Base-by-base conservation (phyloP, 306 rosid genomes). In the Hippophae gyantsensis region DNA sequence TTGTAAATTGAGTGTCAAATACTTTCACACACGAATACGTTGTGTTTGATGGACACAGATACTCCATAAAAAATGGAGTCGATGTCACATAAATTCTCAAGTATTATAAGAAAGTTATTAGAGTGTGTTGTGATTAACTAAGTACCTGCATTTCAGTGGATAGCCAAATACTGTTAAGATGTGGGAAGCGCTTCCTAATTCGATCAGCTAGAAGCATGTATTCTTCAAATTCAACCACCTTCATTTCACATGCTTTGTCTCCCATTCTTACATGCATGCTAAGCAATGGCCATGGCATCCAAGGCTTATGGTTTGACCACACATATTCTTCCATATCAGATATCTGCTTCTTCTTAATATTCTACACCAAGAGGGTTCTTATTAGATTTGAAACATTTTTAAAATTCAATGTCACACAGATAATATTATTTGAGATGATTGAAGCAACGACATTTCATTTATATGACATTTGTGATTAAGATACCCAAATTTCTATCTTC, bases 241-340 rank as follows among this genome's bases (percentile, higher is more conserved):
- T 86, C 99, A 92, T 85, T 83, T 92, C 99, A 13, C 83, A 77
- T 52, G 95, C 95, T 72, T 89, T 85, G 72, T 89, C 97, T 69
- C 94, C 95, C 94, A 82, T 86, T 72, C 97, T 84, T 32, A 89
- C 93, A 65, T 89, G 97, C 84, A 89, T 71, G 76, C 94, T 89
- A 47, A 86, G 78, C 46, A 85, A 73, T 41, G 95, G 96, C 81
- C 86, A 72, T 11, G 99, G 99, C 6, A 81, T 67, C 99, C 99
- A 86, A 54, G 93, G 78, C 74, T 77, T 84, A 76, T 85, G 96
- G 67, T 78, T 86, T 45, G 96, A 88, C 96, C 96, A 85, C 66
- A 92, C 95, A 52, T 70, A 84, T 47, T 82, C 85, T 63, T 84
- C 95, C 9, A 92, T 92, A 45, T 78, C 90, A n/a, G 75, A 79